Base-by-base conservation (phyloP, 306 rosid genomes). In the Alnus glutinosa region DNA sequence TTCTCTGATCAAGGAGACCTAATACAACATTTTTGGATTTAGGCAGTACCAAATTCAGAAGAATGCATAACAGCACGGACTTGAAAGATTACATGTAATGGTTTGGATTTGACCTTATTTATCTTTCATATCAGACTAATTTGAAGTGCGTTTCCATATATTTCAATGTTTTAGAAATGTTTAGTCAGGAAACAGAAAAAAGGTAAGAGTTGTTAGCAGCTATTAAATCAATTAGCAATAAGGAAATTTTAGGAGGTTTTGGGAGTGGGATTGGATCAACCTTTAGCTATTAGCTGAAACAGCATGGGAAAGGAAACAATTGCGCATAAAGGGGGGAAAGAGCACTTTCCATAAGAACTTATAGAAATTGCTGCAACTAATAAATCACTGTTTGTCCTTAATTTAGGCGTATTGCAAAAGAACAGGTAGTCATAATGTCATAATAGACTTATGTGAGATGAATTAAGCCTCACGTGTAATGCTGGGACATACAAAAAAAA, bases 401-500 rank as follows among this genome's bases (percentile, higher is more conserved):
- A 12, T 19, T 61, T 32, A 61, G 7, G 6, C 18, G 10, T 4
- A 19, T n/a, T 58, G 14, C 28, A 67, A 67, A 67, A 67, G 50
- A 39, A 16, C 10, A 2, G 4, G 70, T 7, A 64, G 50, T 67
- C 71, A 39, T 34, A 67, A 67, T 48, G 30, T 67, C 50, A 8
- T 13, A 67, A 39, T 48, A 12, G 44, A 34, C 10, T 42, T 47
- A 76, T 57, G 7, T 37, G 64, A 49, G 18, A 58, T 49, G 70
- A 72, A 57, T 18, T 51, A 78, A 28, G 34, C 75, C 46, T 13
- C 42, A 39, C 73, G 59, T 37, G 14, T 7, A 57, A 39, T 49
- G 46, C 37, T 50, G 37, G 82, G 23, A 77, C 15, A 57, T 55
- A 23, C 18, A 67, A 5, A 18, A 16, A 71, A 81, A 50, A 3